phyloP scores from a whole-genome alignment of 1,284 basidiomycete genomes.

The Cryptococcus deneoformans region DNA sequence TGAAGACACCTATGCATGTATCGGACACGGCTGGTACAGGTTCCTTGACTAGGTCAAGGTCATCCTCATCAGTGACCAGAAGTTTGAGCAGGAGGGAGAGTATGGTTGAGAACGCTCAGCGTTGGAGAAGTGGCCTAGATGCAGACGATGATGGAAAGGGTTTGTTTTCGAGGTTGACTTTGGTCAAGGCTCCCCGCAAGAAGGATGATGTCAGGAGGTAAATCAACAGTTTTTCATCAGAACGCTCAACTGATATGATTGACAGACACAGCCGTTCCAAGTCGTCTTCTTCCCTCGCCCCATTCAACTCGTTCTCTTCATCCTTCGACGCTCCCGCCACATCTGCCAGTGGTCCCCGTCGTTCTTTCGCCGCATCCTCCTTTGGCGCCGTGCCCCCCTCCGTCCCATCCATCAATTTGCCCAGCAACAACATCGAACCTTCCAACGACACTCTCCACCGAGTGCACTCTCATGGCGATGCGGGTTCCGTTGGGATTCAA shows the following conservation, averaged over 20 bases:
- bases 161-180: slow-evolving; percentile 38
- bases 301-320: slow-evolving; percentile 22
- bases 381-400: slow-evolving; percentile 28
- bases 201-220: slow-evolving; percentile 23
- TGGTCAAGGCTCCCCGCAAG: slow-evolving; percentile 44
- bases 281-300: slow-evolving; percentile 33
- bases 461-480: slow-evolving; percentile 16
- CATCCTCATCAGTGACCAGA: slow-evolving; percentile 28
- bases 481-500: slow-evolving; percentile 19
- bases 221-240: neutral
- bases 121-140: slow-evolving; percentile 20
- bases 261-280: slow-evolving; percentile 27
- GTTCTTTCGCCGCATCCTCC: slow-evolving; percentile 38
- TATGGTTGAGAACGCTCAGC: slow-evolving; percentile 26
- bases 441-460: slow-evolving; percentile 9
- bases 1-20: slow-evolving; percentile 6
- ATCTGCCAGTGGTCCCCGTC: slow-evolving; percentile 28
- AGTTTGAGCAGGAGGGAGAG: slow-evolving; percentile 35
- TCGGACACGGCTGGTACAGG: slow-evolving; percentile 2
- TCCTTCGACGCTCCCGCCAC: slow-evolving; percentile 25
- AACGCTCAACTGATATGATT: neutral
- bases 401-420: neutral
- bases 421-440: neutral
- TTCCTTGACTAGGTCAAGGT: slow-evolving; percentile 10
- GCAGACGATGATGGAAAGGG: slow-evolving; percentile 13